These are phyloP conservation scores for Phytophthora parvispora DNA, from an alignment of 352 stramenopile genomes.

Conservation along the genomic window DNA sequence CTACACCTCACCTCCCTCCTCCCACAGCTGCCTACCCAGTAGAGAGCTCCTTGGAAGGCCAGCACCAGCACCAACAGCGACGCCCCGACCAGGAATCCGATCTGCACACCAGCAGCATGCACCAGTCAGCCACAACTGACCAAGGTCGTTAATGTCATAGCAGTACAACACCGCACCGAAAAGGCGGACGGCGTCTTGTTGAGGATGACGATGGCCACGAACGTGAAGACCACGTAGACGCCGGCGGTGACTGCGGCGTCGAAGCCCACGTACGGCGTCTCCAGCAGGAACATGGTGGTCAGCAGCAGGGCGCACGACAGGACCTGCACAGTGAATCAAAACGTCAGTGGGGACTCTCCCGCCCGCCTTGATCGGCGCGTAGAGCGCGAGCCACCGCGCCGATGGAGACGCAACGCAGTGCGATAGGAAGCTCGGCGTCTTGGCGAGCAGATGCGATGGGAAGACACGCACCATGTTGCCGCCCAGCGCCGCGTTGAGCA, in stretches of 20 bases:
- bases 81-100: slow-evolving; percentile 77
- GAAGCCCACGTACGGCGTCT: slow-evolving; percentile 79
- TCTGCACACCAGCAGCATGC: slow-evolving; percentile 40
- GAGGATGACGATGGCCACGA: slow-evolving; percentile 79
- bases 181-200: slow-evolving; percentile 88
- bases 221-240: slow-evolving; percentile 76
- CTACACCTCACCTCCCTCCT: neutral
- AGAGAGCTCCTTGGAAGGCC: slow-evolving; percentile 74
- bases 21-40: slow-evolving; percentile 63
- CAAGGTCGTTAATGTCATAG: neutral
- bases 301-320: slow-evolving; percentile 71
- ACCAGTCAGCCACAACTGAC: neutral
- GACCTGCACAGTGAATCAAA: slow-evolving; percentile 35
- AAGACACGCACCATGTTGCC: slow-evolving; percentile 68
- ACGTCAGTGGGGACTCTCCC: slow-evolving; percentile 17
- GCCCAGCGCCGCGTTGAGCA: slow-evolving; percentile 78
- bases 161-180: slow-evolving; percentile 45
- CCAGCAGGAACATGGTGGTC: slow-evolving; percentile 75
- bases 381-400: slow-evolving; percentile 2
- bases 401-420: slow-evolving; percentile 10
- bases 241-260: slow-evolving; percentile 68
- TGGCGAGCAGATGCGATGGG: neutral
- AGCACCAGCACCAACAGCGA: slow-evolving; percentile 76
- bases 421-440: neutral
- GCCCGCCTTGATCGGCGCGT: neutral